These are phyloP conservation scores for Cardamine resedifolia DNA, from an alignment of 345 rosid species.

Conservation along the genomic window DNA sequence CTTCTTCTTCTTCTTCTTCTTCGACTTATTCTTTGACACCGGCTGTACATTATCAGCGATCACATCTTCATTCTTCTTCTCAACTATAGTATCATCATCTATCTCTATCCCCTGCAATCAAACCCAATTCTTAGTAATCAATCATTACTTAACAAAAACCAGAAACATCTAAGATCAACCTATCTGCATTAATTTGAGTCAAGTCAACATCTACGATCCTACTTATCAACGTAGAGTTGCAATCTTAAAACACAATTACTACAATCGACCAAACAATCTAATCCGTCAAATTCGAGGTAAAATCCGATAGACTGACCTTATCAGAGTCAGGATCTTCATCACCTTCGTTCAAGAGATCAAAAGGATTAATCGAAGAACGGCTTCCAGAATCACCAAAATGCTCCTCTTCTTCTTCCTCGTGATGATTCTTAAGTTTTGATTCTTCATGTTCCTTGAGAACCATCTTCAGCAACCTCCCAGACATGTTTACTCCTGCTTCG, in stretches of 20 bases:
- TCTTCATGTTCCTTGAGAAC: constrained; percentile 74
- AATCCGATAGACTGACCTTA: constrained; percentile 29
- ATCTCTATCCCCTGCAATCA: constrained; percentile 47
- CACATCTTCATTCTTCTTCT: constrained; percentile 32
- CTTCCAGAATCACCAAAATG: constrained; percentile 24
- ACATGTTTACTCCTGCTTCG: constrained; percentile 43
- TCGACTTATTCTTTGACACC: constrained; percentile 50
- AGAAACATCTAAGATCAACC: neutral
- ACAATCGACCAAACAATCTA: constrained; percentile 6
- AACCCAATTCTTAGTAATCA: constrained; percentile 10
- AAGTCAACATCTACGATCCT: neutral
- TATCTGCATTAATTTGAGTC: neutral
- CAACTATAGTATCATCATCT: constrained; percentile 35
- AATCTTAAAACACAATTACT: neutral
- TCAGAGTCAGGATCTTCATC: constrained; percentile 39
- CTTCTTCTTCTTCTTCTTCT: constrained; percentile 90
- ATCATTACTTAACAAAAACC: neutral
- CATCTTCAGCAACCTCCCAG: constrained; percentile 74
- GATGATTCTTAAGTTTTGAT: constrained; percentile 34
- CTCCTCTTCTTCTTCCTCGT: constrained; percentile 42
- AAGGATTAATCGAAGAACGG: constrained; percentile 58
- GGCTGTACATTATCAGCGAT: neutral
- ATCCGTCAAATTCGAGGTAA: neutral
- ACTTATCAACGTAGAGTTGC: neutral
- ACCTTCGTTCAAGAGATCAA: constrained; percentile 71